Evolutionary conservation across 108 stramenopile species (phyloP).

Genomic region (Skeletonema menzelii): DNA sequence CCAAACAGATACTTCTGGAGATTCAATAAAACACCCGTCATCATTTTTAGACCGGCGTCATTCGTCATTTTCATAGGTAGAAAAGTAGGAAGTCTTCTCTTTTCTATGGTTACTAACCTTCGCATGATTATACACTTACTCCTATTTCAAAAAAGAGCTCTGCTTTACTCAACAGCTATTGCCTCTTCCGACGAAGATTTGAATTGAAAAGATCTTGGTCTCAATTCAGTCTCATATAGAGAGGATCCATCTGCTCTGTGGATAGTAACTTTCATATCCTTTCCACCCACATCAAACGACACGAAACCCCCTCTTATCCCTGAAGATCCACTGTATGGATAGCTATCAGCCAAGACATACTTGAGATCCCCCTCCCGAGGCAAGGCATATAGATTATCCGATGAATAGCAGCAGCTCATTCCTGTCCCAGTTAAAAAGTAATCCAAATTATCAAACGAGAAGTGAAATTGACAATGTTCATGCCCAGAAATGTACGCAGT

Average conservation of each 20-base stretch:
- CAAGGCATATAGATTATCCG: constrained; percentile 11
- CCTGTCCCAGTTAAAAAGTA: constrained; percentile 52
- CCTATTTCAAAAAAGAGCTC: no score
- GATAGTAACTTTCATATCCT: background rate
- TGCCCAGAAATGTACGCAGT: constrained; percentile 56
- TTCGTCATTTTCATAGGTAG: no score
- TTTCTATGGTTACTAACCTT: no score
- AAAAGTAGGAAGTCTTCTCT: no score
- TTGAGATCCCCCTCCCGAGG: constrained; percentile 31
- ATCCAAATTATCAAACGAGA: constrained; percentile 33
- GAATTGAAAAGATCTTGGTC: constrained; percentile 16
- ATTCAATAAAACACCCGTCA: no score
- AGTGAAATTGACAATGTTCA: constrained; percentile 59
- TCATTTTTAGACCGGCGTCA: no score
- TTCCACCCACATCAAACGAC: constrained; percentile 15
- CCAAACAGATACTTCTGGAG: no score
- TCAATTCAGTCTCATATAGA: constrained; percentile 23
- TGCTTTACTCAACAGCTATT: constrained; percentile 7
- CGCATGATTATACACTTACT: no score
- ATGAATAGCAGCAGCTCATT: constrained; percentile 48
- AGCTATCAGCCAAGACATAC: constrained; percentile 27
- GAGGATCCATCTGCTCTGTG: constrained; percentile 7
- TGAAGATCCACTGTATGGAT: constrained; percentile 23
- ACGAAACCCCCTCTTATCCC: constrained; percentile 39
- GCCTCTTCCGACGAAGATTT: background rate